Evolutionary conservation across 2,329 filamentous ascomycete genomes (phyloP), one percentile per base, ranked within the genome.

Genomic region (Thelonectria olida): DNA sequence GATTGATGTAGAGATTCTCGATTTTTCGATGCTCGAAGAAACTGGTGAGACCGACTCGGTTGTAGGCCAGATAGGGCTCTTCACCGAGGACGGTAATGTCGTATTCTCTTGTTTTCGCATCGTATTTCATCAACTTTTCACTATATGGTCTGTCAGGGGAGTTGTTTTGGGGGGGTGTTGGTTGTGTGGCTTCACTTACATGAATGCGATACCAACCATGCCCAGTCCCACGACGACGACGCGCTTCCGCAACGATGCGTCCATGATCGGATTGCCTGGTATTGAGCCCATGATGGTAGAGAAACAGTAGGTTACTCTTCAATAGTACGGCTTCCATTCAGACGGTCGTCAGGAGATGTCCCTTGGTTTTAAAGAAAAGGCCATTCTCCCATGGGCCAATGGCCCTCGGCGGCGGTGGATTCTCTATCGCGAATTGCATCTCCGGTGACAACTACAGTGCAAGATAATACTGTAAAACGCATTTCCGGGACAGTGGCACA

Each of bases 151-250:
- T 44, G 57, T 71, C 28, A 71, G 64, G 42, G 34, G 31, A 23
- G 10, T 9, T 10, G n/a, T n/a, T n/a, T n/a, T n/a, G n/a, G n/a
- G n/a, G n/a, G n/a, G n/a, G n/a, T 34, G 31, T 34, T 15, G 15
- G 31, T 15, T 10, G 31, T 13, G 31, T 34, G 27, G n/a, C 41
- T 57, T 9, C 9, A 82, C 90, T 83, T 79, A 95, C 91, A 96
- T 92, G 75, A 96, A 95, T 41, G 91, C 89, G 68, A 96, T 90
- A 38, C 91, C 92, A 44, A 97, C 93, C 94, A 97, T 97, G 2
- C 93, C 93, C 78, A 97, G 78, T 9, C 93, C 93, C 38, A 97
- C 92, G 36, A 97, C 88, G 2, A 96, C 92, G 34, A 96, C 79
- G 72, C 84, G 88, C 75, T 92, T 92, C 45, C 64, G 71, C 63